Base-by-base conservation (phyloP, 176 grass and related monocot genomes). In the Elaeis guineensis region DNA sequence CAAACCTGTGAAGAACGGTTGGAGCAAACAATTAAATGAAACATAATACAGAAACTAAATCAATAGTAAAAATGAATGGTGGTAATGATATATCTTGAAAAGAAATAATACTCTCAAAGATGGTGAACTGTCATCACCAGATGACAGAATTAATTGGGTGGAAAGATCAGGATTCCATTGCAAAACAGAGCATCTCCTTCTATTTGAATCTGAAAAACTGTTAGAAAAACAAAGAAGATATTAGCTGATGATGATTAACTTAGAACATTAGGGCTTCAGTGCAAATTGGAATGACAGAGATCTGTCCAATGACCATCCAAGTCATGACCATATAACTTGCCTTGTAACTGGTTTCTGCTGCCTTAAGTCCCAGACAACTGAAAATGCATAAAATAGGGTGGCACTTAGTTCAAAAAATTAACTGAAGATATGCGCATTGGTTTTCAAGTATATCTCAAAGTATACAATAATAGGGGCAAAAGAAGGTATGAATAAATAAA, bases 301-400 rank as follows among this genome's bases (percentile, higher is more conserved):
- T 23, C 25, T 26, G 25, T 6, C 8, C 6, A 50, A 70, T 63
- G 25, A 69, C 20, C 3, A 73, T 62, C 58, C 52, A 35, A 9
- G 7, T 35, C 8, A 35, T 65, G n/a, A 2, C 5, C 30, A 69
- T 44, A 57, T 50, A 54, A 85, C 58, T 86, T 83, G 81, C 93
- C 93, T 98, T 50, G 81, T 98, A 64, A 98, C 51, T 21, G 84
- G 84, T 57, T 92, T 91, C 69, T 89, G 84, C 57, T 78, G 80
- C 61, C 84, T 89, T 69, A 98, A 89, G 78, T 98, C 93, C 93
- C 93, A 98, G 66, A 98, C 81, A 76, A 98, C 93, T 98, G 82
- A 51, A 85, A 61, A 15, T 26, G 25, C 25, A 26, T 26, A 26
- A 26, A 26, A 26, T 26, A 26, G 25, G 25, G 25, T 26, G 25